Evolutionary conservation across 2,329 filamentous ascomycete species (phyloP), one percentile per base, ranked within the genome.

Genomic region (Lachnellula suecica): DNA sequence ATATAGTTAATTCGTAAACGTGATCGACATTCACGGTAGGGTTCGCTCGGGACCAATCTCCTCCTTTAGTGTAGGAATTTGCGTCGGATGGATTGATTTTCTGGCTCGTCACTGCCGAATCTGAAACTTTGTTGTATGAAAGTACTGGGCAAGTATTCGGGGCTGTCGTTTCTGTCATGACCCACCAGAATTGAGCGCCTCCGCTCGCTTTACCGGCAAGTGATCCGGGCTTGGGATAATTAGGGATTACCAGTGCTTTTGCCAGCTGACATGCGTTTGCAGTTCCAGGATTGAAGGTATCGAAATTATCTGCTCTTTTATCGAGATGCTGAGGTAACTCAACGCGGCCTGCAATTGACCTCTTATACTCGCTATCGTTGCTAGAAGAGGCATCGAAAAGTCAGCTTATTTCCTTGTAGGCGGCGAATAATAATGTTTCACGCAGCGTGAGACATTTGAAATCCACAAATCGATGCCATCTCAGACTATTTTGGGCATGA

Each of bases 261-360:
- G 41, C 11, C 11, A 51, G 22, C 3, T 20, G 24, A 40, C 48
- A 51, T 11, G 31, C 11, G 46, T 51, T 35, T 7, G 22, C 13
- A 27, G 42, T 46, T 7, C 31, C 34, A 13, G 31, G 6, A 45
- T 51, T 51, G 22, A 51, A 51, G 11, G 48, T 51, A n/a, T 45
- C 13, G 42, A 51, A 51, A 51, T 46, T 31, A 4, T 44, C 31
- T 13, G 42, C 48, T 31, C 48, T 38, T 42, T 51, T 51, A 11
- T 45, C 41, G 20, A 45, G 7, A 23, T 40, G 42, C 7, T 45
- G 42, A 10, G 22, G n/a, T 17, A 40, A 40, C 10, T 40, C 37
- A 37, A 49, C 17, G 22, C 48, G 48, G 10, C 41, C 48, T 10
- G 42, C 42, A 15, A 44, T 38, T 17, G 48, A 45, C 25, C 44